Evolutionary conservation across 2,329 filamentous ascomycete genomes (phyloP).

Genomic region (Trichoderma sp.): DNA sequence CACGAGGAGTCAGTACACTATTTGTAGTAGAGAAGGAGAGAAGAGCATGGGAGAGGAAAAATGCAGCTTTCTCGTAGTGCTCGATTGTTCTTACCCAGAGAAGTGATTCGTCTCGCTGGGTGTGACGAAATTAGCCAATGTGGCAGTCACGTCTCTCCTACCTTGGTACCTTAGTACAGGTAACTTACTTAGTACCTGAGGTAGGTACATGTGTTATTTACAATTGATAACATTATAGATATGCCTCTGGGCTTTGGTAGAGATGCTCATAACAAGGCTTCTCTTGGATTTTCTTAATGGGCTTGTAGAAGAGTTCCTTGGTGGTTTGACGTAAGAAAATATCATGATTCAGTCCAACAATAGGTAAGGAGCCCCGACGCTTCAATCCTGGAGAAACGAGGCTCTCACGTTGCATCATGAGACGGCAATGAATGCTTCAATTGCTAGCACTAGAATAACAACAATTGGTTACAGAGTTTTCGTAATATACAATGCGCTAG

Average conservation of each 20-base stretch:
- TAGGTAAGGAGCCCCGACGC: background rate
- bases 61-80: background rate
- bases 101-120: background rate
- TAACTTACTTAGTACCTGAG: too few relatives aligned
- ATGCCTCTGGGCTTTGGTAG: too few relatives aligned
- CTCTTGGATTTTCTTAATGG: too few relatives aligned
- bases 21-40: background rate
- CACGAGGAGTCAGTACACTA: background rate
- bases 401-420: background rate
- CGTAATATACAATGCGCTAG: slow-evolving; percentile 18
- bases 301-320: background rate
- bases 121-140: background rate
- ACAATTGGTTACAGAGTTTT: background rate
- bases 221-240: too few relatives aligned
- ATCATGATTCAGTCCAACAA: background rate
- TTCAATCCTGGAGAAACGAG: background rate
- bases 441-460: background rate
- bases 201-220: too few relatives aligned
- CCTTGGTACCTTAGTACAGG: too few relatives aligned
- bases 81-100: background rate
- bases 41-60: background rate
- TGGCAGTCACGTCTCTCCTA: background rate
- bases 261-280: too few relatives aligned
- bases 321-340: background rate
- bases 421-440: background rate